phyloP scores from a whole-genome alignment of 2,329 filamentous ascomycete species.

The Thermoascus crustaceus region DNA sequence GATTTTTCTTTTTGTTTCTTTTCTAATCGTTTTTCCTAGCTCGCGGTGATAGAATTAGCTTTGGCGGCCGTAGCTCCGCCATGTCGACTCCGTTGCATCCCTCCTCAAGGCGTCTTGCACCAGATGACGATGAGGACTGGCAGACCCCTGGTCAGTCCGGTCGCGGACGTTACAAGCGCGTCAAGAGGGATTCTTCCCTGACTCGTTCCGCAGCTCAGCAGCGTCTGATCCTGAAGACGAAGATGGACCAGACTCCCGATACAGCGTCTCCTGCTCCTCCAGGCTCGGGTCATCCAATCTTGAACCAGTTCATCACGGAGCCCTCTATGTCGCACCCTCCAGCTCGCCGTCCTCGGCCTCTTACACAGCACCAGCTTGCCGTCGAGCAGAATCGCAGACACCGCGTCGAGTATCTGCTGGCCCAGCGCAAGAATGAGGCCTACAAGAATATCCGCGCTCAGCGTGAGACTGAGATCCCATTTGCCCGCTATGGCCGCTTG shows the following conservation, averaged over 20 bases:
- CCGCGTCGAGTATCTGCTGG: constrained; percentile 40
- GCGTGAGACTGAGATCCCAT: constrained; percentile 32
- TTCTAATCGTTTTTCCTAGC: constrained; percentile 4
- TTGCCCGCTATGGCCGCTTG: constrained; percentile 34
- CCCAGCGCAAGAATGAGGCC: constrained; percentile 33
- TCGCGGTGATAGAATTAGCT: constrained; percentile 10
- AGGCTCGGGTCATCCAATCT: constrained; percentile 32
- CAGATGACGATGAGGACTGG: constrained; percentile 36
- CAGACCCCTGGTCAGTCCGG: constrained; percentile 28
- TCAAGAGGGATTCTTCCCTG: constrained; percentile 30
- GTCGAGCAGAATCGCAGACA: constrained; percentile 42
- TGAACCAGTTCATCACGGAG: constrained; percentile 33
- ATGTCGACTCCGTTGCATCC: constrained; percentile 32
- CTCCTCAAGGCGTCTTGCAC: constrained; percentile 23
- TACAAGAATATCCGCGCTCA: constrained; percentile 29
- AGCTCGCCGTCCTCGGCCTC: constrained; percentile 37
- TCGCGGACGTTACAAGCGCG: constrained; percentile 32
- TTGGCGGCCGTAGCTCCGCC: constrained; percentile 22
- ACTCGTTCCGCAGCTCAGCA: constrained; percentile 29
- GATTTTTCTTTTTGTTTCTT: neutral
- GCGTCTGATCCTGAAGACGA: constrained; percentile 38
- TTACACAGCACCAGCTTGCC: constrained; percentile 44
- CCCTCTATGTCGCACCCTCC: constrained; percentile 19
- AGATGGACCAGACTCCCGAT: constrained; percentile 35
- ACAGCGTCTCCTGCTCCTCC: constrained; percentile 37